Evolutionary conservation across 1,139 yeast species (phyloP), one percentile per base, ranked within the genome.

Genomic region (Diutina catenulata): DNA sequence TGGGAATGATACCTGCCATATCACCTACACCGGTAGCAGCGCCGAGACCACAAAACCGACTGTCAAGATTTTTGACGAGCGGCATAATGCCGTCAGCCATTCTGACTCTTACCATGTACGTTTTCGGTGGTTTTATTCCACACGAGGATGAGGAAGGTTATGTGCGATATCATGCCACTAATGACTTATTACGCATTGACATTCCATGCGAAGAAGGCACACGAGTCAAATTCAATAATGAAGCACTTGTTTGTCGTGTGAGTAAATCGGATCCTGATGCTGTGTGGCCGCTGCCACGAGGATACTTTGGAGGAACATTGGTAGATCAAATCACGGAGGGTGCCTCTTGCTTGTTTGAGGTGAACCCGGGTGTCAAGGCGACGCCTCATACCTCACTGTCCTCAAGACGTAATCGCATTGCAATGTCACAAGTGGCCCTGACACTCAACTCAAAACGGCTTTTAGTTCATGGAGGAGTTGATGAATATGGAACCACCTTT

Each of bases 401-500:
- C 15, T 20, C 35, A 45, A 4, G 43, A 51, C 18, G 47, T 45
- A 16, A 57, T 43, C 38, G 20, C 11, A 15, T 9, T 15, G 28
- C n/a, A 13, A 16, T 13, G 16, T n/a, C n/a, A 16, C 5, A 13
- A 6, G 16, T n/a, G 15, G n/a, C 28, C 13, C 28, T n/a, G 7
- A 25, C 28, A n/a, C 62, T 60, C 41, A 44, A 45, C 5, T 52
- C 52, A 5, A 60, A 57, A 42, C 57, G 62, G 3, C 49, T 66
- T 13, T 32, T 67, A 10, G 50, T 67, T 3, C 72, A 66, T 28
- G 73, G 73, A 3, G 73, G 73, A 2, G 58, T 64, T 39, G 53
- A 60, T 42, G 63, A 63, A 9, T 38, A 52, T 1, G 42, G 47
- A 9, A 47, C 57, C 13, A 51, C 55, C 3, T 64, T 58, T 40